phyloP scores from a whole-genome alignment of 305 asterid species.

The Salvia sclarea region DNA sequence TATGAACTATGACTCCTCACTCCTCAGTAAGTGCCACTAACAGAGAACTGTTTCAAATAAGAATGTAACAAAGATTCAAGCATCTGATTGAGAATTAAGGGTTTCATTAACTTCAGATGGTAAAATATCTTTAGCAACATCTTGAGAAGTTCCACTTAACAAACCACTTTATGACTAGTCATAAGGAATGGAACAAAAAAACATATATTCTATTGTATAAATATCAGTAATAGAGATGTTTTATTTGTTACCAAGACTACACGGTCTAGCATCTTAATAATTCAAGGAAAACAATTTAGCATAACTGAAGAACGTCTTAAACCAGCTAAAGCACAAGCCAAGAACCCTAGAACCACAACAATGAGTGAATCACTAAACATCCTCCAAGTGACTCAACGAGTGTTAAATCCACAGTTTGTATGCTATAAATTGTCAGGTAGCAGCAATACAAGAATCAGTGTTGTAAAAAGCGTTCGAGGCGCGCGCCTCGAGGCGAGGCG shows the following conservation, averaged over 20 bases:
- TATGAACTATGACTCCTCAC: background rate
- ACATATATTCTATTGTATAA: background rate
- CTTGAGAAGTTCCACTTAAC: background rate
- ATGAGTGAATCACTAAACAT: background rate
- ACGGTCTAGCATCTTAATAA: background rate
- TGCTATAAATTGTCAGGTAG: background rate
- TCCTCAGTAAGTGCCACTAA: background rate
- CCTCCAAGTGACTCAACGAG: background rate
- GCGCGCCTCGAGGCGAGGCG: no score
- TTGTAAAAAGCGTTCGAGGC: no score
- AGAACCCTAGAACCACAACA: background rate
- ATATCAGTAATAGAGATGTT: background rate
- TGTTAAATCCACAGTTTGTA: background rate
- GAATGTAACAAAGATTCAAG: background rate
- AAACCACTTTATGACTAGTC: background rate
- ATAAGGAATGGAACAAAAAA: background rate
- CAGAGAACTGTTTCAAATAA: constrained; percentile 10
- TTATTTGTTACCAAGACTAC: background rate
- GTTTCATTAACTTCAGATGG: background rate
- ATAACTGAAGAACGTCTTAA: background rate
- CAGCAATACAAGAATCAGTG: background rate
- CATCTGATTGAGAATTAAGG: constrained; percentile 18
- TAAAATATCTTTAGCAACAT: background rate
- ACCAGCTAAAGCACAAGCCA: constrained; percentile 1
- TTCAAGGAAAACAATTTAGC: background rate